Conservation (phyloP, 768 basidiomycete genomes). For the Pleurotus sapidus region DNA sequence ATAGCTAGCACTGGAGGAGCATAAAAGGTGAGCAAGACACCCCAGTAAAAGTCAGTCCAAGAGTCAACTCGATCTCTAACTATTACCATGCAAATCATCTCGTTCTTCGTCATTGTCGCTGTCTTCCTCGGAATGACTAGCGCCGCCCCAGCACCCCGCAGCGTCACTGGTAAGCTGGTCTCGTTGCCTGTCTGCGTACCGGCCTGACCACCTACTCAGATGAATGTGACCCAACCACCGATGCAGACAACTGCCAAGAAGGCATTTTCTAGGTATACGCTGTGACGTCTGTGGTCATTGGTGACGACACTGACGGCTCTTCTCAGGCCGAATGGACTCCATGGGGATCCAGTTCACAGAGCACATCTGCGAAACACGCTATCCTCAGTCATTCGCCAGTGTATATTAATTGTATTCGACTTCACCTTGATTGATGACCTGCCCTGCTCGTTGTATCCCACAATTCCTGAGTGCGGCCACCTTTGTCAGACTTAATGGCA, state of each 20-base stretch:
- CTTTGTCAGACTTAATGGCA: too few relatives aligned
- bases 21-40: neutral
- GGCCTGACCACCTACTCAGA: neutral
- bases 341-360: too few relatives aligned
- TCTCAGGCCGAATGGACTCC: too few relatives aligned
- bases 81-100: slow-evolving; percentile 1
- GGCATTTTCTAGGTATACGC: neutral
- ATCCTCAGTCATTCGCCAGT: too few relatives aligned
- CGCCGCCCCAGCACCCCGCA: slow-evolving; percentile 1
- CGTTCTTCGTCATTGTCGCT: neutral
- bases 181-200: too few relatives aligned
- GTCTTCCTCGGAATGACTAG: neutral
- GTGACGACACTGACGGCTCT: neutral
- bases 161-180: neutral
- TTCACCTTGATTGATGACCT: too few relatives aligned
- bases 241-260: neutral
- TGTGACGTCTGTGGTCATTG: neutral
- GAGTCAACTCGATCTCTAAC: neutral
- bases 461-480: too few relatives aligned
- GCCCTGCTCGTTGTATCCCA: too few relatives aligned
- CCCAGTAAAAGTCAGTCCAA: neutral
- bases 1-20: neutral
- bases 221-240: neutral
- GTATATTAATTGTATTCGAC: too few relatives aligned
- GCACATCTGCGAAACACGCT: too few relatives aligned